Base-by-base conservation (phyloP, 768 basidiomycete species). In the Termitomyces sp. region DNA sequence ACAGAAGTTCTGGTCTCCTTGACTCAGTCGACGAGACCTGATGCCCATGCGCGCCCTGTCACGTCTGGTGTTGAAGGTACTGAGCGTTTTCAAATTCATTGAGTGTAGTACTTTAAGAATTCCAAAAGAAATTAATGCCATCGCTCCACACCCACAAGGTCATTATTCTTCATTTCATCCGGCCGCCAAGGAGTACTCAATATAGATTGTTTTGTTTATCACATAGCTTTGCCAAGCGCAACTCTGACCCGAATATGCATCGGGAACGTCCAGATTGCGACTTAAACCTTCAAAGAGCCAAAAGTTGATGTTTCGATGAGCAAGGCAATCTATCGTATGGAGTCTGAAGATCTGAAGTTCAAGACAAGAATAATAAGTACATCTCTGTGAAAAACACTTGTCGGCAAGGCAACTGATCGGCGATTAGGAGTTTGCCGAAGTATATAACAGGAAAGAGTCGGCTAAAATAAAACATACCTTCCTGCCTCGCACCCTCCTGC, bases 351-450 rank as follows among this genome's bases (percentile, higher is more conserved):
- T 26, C 26, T 14, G 8, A 14, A 37, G 18, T 6, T 29, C 10
- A 52, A 13, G 26, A 29, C n/a, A 14, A 32, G n/a, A 7, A 42
- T 18, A 5, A 1, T 0, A 20, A n/a, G 22, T 22, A 16, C 9
- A 34, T 57, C 26, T 53, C 57, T 46, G 37, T 31, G 27, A 58
- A 58, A 43, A 57, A 57, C 42, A 51, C 10, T 16, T 52, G 50
- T 46, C 50, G 26, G 43, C 62, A 58, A 43, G 60, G 54, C 44
- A 58, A 65, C 62, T 20, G 46, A 46, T 51, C 50, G 39, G 53
- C 14, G 42, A 41, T 31, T 24, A 44, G 63, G 61, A 36, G 53
- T 55, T 52, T 61, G 64, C 65, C 65, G 65, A 59, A 32, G 41
- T 54, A 61, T 64, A 63, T 62, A 66, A 55, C 36, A 29, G 36